Base-by-base conservation (phyloP, 306 rosid genomes). In the Vigna hirtella region DNA sequence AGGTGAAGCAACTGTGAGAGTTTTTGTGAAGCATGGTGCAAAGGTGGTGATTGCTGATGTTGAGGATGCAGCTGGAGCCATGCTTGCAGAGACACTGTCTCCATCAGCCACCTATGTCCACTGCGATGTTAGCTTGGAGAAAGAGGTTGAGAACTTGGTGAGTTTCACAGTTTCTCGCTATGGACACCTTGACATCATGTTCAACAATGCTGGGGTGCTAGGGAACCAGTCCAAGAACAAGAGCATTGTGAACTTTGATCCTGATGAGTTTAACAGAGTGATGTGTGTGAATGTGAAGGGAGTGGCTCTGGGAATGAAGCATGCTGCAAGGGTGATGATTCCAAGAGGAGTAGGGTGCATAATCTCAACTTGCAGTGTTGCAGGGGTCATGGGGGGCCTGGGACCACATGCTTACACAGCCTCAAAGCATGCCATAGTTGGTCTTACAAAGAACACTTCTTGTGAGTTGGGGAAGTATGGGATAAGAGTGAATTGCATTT, bases 331-430 rank as follows among this genome's bases (percentile, higher is more conserved):
- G 11, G 97, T 81, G n/a, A 94, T 94, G 98, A 88, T 94, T 18
- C 87, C 94, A 0, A 84, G 83, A 57, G 83, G 85, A 24, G 32
- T 74, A 17, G 96, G 98, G 2, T 89, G 96, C 74, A 90, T 94
- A 1, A 89, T 94, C 5, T 89, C 93, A 3, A 82, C 96, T 0
- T 79, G 93, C 1, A 94, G 98, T 51, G 97, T 94, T 2, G 97
- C 98, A 0, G 93, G 94, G 0, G 79, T 92, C 10, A 70, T 84
- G 59, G 97, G 98, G 0, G 98, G 98, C 12, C 87, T 94, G 4
- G 98, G 98, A 7, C 96, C 97, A 0, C 98, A 94, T 61, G 92
- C 94, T 8, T 94, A 94, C 49, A 92, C 98, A 0, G 97, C 97
- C 2, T 92, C 98, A 7, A 94, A 94, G 83, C 96, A 92, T 59